Evolutionary conservation across 2,329 filamentous ascomycete genomes (phyloP).

Genomic region (Monosporascus ibericus): DNA sequence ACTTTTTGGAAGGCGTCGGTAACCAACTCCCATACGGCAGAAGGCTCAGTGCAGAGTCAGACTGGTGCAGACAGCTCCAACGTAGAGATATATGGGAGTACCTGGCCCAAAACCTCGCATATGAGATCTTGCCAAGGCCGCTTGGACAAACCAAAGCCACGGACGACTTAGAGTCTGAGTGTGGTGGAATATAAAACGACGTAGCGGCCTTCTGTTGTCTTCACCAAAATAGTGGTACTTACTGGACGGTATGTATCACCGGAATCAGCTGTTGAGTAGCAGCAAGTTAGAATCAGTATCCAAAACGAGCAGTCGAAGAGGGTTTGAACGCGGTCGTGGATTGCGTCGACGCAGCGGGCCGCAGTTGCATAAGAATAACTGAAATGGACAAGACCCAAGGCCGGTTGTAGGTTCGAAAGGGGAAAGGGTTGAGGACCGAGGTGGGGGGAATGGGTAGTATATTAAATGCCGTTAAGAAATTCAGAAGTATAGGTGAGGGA

Average conservation of each 20-base stretch:
- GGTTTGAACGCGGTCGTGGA: slow-evolving; percentile 11
- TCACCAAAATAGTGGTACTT: slow-evolving; percentile 13
- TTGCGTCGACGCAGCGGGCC: slow-evolving; percentile 22
- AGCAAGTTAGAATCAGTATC: slow-evolving; percentile 32
- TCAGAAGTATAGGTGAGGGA: slow-evolving; percentile 6
- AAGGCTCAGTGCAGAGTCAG: neutral
- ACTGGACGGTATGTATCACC: slow-evolving; percentile 56
- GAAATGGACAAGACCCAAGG: slow-evolving; percentile 29
- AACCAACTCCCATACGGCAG: neutral
- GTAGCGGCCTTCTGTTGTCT: neutral
- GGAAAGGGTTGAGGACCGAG: slow-evolving; percentile 39
- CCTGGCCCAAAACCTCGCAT: neutral
- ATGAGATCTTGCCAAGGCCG: neutral
- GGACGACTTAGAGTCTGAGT: neutral
- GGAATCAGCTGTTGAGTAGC: slow-evolving; percentile 46
- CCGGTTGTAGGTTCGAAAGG: slow-evolving; percentile 39
- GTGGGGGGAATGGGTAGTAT: slow-evolving; percentile 29
- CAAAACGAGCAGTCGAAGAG: slow-evolving; percentile 14
- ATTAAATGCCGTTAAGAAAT: slow-evolving; percentile 19
- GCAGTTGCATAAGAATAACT: slow-evolving; percentile 26
- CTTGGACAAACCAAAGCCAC: neutral
- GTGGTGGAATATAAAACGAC: neutral
- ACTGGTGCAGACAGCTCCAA: neutral
- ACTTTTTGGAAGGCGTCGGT: neutral
- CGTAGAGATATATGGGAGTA: neutral